Base-by-base conservation (phyloP, 768 basidiomycete genomes). In the Gymnopilus dilepis region DNA sequence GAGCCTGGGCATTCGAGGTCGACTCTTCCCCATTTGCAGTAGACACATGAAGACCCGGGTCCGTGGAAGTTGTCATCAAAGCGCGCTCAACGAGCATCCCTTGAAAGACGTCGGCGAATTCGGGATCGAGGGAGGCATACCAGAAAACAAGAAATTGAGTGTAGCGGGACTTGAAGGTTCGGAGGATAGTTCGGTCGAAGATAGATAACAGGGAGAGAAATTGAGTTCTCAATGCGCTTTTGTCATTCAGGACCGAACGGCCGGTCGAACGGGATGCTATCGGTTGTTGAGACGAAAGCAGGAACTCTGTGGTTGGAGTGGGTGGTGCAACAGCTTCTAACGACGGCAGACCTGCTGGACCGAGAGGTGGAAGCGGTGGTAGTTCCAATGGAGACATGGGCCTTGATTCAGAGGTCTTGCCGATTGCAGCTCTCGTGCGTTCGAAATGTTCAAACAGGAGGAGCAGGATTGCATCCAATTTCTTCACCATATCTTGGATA, bases 111-210 rank as follows among this genome's bases (percentile, higher is more conserved):
- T 99, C 97, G 45, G 91, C 85, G 67, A 95, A 97, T 62, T 93
- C 88, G 2, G 90, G 80, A 66, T 95, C 89, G 54, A 97, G 88
- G 0, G 97, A 98, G 21, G 95, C 84, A 70, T 90, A 94, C 88
- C 94, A 97, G 80, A 99, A 99, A 47, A 99, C 70, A 62, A 99
- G 85, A 77, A 99, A 99, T 69, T 99, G 97, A 13, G 95, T 95
- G 74, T 99, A 97, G 38, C 96, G 92, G 0, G 95, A 97, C 70
- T 96, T 95, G 80, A 97, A 97, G 2, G 97, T 99, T 38, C 89
- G 91, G 51, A 99, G 85, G 71, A 99, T 95, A 37, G 89, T 89
- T 40, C 94, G 87, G 73, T 97, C 94, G 69, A 99, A 99, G 64
- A 98, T 94, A 64, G 90, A 87, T 53, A 99, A 86, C 19, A 99